Evolutionary conservation across 805 yeast species (phyloP).

Genomic region (Yarrowia sp.): DNA sequence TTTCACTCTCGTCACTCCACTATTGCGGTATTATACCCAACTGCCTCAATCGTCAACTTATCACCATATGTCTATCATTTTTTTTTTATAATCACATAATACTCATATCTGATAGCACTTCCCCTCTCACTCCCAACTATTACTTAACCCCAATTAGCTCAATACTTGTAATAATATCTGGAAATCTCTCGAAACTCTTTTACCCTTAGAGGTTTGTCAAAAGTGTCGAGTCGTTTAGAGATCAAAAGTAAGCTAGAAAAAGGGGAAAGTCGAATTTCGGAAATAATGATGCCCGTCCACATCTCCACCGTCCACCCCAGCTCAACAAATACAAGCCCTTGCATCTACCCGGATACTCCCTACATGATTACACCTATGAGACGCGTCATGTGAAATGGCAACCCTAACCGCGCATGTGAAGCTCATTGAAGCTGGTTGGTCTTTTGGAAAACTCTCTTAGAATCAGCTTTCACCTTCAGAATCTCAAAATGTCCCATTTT

Average conservation of each 20-base stretch:
- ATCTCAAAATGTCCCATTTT: constrained; percentile 7
- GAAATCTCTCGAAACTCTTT: background rate
- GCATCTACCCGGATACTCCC: background rate
- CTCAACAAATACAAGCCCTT: too few species aligned
- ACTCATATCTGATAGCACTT: too few species aligned
- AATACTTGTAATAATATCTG: background rate
- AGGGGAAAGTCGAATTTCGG: too few species aligned
- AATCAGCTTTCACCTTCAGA: background rate
- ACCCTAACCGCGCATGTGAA: constrained; percentile 39
- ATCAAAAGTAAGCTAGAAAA: too few species aligned
- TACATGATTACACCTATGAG: background rate
- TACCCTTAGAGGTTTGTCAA: background rate
- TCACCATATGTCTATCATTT: too few species aligned
- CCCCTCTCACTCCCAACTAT: background rate
- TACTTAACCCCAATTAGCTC: background rate
- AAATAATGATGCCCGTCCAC: too few species aligned
- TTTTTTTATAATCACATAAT: too few species aligned
- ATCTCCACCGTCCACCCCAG: too few species aligned
- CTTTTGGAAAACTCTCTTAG: constrained; percentile 1
- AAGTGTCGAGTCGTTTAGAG: too few species aligned
- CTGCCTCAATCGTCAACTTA: background rate
- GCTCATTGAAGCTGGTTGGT: background rate
- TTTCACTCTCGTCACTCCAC: too few species aligned
- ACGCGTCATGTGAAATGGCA: constrained; percentile 12
- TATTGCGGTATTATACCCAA: background rate